Evolutionary conservation across 805 yeast species (phyloP).

Genomic region (Starmerella vaccinii): DNA sequence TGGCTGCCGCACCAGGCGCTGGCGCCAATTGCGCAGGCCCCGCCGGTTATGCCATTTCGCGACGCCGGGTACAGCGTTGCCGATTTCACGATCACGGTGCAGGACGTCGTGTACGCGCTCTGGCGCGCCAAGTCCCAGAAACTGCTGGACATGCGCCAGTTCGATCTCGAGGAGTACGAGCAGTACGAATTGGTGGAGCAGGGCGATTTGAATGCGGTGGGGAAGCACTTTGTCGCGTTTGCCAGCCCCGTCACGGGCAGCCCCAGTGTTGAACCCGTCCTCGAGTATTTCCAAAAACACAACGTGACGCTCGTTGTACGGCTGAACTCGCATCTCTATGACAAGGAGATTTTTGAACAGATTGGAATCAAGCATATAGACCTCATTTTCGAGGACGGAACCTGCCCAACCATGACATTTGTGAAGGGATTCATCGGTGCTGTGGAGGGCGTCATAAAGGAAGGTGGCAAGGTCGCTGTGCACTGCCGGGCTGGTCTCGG

Average conservation of each 20-base stretch:
- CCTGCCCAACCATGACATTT: conserved; percentile 90
- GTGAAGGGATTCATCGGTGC: conserved; percentile 92
- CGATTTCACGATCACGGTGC: conserved; percentile 85
- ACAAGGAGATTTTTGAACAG: conserved; percentile 69
- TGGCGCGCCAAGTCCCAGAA: conserved; percentile 96
- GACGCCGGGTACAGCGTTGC: conserved; percentile 97
- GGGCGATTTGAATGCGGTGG: conserved; percentile 86
- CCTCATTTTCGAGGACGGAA: conserved; percentile 95
- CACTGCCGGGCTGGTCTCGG: conserved; percentile 98
- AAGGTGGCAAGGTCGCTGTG: conserved; percentile 93
- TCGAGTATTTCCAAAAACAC: conserved; percentile 60
- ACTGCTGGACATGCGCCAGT: conserved; percentile 68
- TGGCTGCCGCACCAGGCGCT: conserved; percentile 98
- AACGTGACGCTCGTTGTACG: conserved; percentile 85
- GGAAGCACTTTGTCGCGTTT: conserved; percentile 92
- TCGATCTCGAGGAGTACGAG: conserved; percentile 89
- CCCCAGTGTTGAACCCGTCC: conserved; percentile 43
- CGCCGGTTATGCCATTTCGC: conserved; percentile 85
- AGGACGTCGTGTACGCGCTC: conserved; percentile 89
- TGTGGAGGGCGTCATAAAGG: conserved; percentile 74
- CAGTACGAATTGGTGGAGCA: conserved; percentile 91
- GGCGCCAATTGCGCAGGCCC: conserved; percentile 85
- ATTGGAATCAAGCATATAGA: conserved; percentile 82
- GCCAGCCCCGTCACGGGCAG: conserved; percentile 69
- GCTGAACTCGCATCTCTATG: conserved; percentile 83